phyloP scores from a whole-genome alignment of 2,329 filamentous ascomycete species.

The Cytospora paraplurivora region DNA sequence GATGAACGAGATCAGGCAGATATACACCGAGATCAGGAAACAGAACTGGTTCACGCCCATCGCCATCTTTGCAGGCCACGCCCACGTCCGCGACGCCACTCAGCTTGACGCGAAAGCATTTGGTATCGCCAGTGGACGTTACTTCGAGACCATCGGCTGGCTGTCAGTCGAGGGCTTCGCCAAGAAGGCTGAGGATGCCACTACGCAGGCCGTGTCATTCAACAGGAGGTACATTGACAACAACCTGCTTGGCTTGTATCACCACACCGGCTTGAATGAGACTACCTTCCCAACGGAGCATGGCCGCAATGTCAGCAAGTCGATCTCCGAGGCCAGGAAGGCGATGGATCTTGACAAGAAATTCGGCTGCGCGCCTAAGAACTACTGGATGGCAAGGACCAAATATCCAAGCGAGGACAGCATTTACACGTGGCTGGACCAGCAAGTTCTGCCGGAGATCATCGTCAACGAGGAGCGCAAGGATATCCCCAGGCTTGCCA shows the following conservation, averaged over 20 bases:
- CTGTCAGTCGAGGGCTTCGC: conserved; percentile 74
- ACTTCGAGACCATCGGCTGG: conserved; percentile 95
- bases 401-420: conserved; percentile 73
- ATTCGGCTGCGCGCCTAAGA: conserved; percentile 81
- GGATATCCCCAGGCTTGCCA: conserved; percentile 66
- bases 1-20: conserved; percentile 74
- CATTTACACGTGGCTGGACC: conserved; percentile 79
- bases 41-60: conserved; percentile 82
- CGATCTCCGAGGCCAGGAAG: conserved; percentile 70
- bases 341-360: conserved; percentile 70
- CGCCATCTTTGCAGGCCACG: conserved; percentile 88
- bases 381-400: conserved; percentile 79
- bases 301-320: conserved; percentile 69
- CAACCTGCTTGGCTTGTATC: conserved; percentile 80
- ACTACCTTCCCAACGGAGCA: conserved; percentile 74
- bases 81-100: conserved; percentile 82
- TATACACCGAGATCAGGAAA: conserved; percentile 77
- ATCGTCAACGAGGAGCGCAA: conserved; percentile 60
- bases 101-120: conserved; percentile 77
- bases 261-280: conserved; percentile 75
- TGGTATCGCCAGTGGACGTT: conserved; percentile 83
- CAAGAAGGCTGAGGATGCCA: conserved; percentile 39
- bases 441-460: conserved; percentile 71
- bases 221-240: conserved; percentile 88
- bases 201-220: conserved; percentile 57